Evolutionary conservation across 306 rosid species (phyloP).

Genomic region (Quercus parvula): DNA sequence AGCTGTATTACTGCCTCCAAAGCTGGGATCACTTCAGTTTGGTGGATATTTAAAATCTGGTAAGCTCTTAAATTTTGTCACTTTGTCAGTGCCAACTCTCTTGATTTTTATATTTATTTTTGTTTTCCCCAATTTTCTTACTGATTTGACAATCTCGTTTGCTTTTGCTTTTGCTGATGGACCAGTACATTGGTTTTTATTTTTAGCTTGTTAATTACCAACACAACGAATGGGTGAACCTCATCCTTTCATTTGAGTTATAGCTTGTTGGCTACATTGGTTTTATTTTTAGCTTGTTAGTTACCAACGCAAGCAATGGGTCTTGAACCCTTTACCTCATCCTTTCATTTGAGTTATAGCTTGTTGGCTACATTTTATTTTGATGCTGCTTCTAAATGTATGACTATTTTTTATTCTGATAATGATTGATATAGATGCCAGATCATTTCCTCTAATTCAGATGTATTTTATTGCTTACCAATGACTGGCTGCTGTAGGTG

Average conservation of each 20-base stretch:
- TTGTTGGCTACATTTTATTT: not conserved
- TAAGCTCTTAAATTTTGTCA: constrained; percentile 12
- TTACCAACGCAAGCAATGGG: too few relatives aligned
- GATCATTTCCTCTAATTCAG: constrained; percentile 20
- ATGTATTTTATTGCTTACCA: constrained; percentile 8
- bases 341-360: too few relatives aligned
- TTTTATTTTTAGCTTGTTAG: too few relatives aligned
- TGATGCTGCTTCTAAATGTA: not conserved
- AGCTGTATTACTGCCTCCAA: constrained; percentile 80
- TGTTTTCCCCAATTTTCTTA: not conserved
- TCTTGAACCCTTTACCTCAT: too few relatives aligned
- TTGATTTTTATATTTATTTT: not conserved
- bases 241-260: too few relatives aligned
- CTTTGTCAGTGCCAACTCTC: not conserved
- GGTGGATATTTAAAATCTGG: constrained; percentile 87
- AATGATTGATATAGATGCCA: not conserved
- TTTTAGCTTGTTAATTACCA: too few relatives aligned
- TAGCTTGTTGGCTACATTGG: not conserved
- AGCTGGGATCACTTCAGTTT: constrained; percentile 77
- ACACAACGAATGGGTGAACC: too few relatives aligned
- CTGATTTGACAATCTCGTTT: not conserved
- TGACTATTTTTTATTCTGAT: not conserved
- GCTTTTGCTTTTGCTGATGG: not conserved
- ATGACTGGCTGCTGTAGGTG: constrained; percentile 57
- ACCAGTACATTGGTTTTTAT: not conserved